A percentile compares a stretch with the other conserved stretches of the same genome.
These are phyloP conservation scores for Vaccinium myrtillus DNA, from an alignment of 148 eudicot genomes.

Conservation along the genomic window DNA sequence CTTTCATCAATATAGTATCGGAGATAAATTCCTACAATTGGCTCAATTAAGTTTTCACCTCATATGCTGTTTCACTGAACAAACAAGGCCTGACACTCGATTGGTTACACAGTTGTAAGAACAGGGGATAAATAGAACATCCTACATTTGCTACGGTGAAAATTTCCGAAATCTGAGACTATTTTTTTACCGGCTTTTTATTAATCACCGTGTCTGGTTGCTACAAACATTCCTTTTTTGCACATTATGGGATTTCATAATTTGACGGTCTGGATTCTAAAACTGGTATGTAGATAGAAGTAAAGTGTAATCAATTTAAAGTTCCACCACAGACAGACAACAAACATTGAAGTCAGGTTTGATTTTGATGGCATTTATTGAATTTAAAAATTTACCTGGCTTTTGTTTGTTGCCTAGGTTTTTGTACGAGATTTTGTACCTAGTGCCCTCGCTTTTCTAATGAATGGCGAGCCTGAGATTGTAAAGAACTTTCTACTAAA, in stretches of 20 bases:
- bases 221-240: not conserved
- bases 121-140: not conserved
- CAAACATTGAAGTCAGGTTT: not conserved
- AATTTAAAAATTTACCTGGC: not conserved
- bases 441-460: constrained; percentile 92
- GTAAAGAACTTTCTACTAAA: constrained; percentile 87
- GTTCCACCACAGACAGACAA: not conserved
- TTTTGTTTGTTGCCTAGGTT: constrained; percentile 48
- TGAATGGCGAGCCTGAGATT: constrained; percentile 99
- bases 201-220: not conserved
- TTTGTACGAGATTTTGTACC: constrained; percentile 99
- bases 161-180: not conserved
- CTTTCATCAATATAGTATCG: not conserved
- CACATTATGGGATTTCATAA: not conserved
- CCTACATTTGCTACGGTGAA: not conserved
- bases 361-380: not conserved
- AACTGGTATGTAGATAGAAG: not conserved
- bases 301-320: not conserved
- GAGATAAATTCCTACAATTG: not conserved
- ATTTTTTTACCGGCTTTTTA: not conserved
- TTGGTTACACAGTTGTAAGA: not conserved
- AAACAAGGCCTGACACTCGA: not conserved
- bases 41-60: not conserved
- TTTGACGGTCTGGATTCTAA: not conserved
- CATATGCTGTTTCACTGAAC: not conserved